Base-by-base conservation (phyloP, 2,329 filamentous ascomycete species). In the Huntiella omanensis region DNA sequence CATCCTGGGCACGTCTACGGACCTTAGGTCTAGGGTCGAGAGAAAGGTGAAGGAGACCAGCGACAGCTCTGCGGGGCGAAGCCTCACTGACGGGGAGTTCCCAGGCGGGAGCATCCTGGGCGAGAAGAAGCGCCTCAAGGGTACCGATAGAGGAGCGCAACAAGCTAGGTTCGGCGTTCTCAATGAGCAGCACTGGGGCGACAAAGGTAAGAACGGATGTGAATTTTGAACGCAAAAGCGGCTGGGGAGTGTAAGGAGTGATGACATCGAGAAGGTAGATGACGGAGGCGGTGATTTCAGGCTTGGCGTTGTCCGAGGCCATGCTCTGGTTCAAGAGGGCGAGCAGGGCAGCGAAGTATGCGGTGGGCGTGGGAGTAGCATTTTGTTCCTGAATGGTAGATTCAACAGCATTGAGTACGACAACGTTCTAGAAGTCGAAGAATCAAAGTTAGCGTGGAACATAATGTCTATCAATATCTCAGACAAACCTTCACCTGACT, bases 231-330 rank as follows among this genome's bases (percentile, higher is more conserved):
- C 87, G 83, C 48, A 98, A 80, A 50, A 98, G 77, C 50, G 87
- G 76, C 51, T 83, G 74, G 46, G 91, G 85, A 51, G 87, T 78
- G 64, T 79, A 83, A 49, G 83, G 82, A 12, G 86, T 91, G 55
- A 95, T 75, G 54, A 93, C 69, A 63, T 98, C 88, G 66, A 98
- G 84, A 12, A 98, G 78, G 63, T 98, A 98, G 55, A 98, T 82
- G 53, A 92, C 81, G 2, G 88, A 83, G 16, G 82, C 77, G 32
- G 83, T 81, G 50, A 92, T 68, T 53, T 92, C 85, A 60, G 83
- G 83, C 59, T 88, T 88, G 47, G 82, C 68, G 46, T 76, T 75
- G 44, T 76, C 80, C 52, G 64, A 69, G 35, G 71, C 75, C 46
- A 82, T 71, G 22, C 84, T 80, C 63, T 92, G 83, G 55, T 77